phyloP scores from a whole-genome alignment of 148 eudicot genomes.

The Talinum fruticosum region DNA sequence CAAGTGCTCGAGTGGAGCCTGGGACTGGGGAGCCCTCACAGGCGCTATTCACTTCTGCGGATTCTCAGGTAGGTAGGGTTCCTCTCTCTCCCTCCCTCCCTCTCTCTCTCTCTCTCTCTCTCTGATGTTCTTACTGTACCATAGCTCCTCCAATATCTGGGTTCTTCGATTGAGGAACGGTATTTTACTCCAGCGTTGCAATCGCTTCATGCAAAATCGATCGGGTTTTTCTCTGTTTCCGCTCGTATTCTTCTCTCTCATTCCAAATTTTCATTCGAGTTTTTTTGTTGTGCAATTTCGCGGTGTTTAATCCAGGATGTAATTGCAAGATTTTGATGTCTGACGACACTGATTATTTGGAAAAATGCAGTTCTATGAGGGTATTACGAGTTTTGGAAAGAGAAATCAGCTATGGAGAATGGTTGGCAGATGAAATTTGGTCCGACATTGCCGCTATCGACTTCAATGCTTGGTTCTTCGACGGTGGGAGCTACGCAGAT shows the following conservation, averaged over 20 bases:
- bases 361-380: background rate
- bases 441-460: no score
- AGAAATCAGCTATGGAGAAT: conserved; percentile 30
- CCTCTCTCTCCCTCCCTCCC: no score
- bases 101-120: no score
- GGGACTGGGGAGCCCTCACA: no score
- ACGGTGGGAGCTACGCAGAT: no score
- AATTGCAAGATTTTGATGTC: background rate
- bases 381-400: background rate
- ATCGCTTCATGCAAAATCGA: background rate
- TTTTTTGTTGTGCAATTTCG: background rate
- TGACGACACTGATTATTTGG: background rate
- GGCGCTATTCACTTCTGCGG: no score
- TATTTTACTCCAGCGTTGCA: background rate
- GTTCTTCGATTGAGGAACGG: background rate
- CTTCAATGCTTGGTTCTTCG: no score
- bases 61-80: no score
- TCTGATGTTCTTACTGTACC: background rate
- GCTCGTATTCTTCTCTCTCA: background rate
- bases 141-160: background rate
- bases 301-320: background rate
- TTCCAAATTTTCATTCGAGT: background rate
- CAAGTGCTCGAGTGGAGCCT: no score
- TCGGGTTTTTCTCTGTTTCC: background rate
- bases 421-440: conserved; percentile 40